Base-by-base conservation (phyloP, 345 rosid species). In the Syzygium jambos region DNA sequence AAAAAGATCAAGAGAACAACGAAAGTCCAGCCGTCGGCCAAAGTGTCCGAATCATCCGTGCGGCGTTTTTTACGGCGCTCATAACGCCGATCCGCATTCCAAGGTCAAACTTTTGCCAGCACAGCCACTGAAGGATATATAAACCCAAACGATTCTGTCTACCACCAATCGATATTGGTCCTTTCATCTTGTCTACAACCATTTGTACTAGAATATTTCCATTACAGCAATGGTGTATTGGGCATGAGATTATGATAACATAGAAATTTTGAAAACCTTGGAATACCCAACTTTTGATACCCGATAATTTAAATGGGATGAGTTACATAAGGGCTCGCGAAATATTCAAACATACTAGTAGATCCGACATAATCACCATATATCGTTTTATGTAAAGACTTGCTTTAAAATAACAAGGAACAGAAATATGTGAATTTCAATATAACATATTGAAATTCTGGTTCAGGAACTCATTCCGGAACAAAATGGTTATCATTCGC, bases 111-210 rank as follows among this genome's bases (percentile, higher is more conserved):
- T 9, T 19, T 10, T 7, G 49, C 49, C 80, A 73, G 80, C 80
- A 19, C 80, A 73, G 7, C 80, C 25, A 17, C 46, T 25, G 80
- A 30, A 65, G 0, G 12, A 30, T 4, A 34, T 17, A 30, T 8
- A 25, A 25, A 9, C 11, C 16, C 68, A 7, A 13, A n/a, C n/a
- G 1, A 5, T 12, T 1, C 23, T 0, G 80, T 34, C 80, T 0
- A 17, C 80, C 80, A 1, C 25, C 14, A 21, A 17, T 0, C 0
- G 13, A 19, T 68, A 9, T 17, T 41, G 80, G 21, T 68, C 25
- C 13, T 22, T 16, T 17, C 9, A 9, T 9, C 73, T 14, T 6
- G 17, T n/a, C 73, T 16, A 34, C 78, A 17, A 30, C 78, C 78
- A 2, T 6, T 15, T 15, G 15, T 7, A 30, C 73, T 0, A 61